Base-by-base conservation (phyloP, 257 asterid species). In the Ajuga chamaepitys region DNA sequence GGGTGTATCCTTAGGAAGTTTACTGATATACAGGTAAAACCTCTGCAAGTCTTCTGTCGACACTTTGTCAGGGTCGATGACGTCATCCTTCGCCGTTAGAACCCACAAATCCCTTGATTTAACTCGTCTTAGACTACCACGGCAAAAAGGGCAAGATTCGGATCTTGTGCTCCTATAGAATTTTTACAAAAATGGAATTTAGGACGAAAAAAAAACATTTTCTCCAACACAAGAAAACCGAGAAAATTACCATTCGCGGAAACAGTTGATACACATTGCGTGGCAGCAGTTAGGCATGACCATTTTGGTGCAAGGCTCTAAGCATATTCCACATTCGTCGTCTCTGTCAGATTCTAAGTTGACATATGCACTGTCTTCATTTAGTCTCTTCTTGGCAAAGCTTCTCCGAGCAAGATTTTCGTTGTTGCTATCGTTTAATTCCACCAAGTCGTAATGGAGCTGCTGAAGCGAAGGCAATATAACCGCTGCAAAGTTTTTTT, bases 211-310 rank as follows among this genome's bases (percentile, higher is more conserved):
- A 52, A 70, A 44, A 11, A 21, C 0, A 21, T 1, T 7, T 18
- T 64, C 54, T 18, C 8, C 62, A 32, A 26, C 32, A 65, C 4
- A 40, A 9, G 13, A 35, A 48, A 20, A 2, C 14, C 9, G 45
- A 13, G 44, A 18, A 32, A 12, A 50, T 46, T 77, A 85, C 98
- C 95, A 89, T 54, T 89, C 95, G 45, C 79, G 93, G 22, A 83
- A 92, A 71, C 98, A 92, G 72, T 83, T 89, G 58, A 92, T 85
- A 72, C 98, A 92, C 97, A 92, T 91, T 10, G 93, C 88, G 14
- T 89, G 97, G 67, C 95, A 92, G 76, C 98, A 92, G 67, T 75
- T 87, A 6, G 98, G 95, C 78, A 78, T 50, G 57, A 88, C 97
- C 85, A 92, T 85, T 80, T 85, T 89, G 70, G 97, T 81, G 85